Evolutionary conservation across 371 early-diverging fungal species (phyloP).

Genomic region (Mucor indicus): DNA sequence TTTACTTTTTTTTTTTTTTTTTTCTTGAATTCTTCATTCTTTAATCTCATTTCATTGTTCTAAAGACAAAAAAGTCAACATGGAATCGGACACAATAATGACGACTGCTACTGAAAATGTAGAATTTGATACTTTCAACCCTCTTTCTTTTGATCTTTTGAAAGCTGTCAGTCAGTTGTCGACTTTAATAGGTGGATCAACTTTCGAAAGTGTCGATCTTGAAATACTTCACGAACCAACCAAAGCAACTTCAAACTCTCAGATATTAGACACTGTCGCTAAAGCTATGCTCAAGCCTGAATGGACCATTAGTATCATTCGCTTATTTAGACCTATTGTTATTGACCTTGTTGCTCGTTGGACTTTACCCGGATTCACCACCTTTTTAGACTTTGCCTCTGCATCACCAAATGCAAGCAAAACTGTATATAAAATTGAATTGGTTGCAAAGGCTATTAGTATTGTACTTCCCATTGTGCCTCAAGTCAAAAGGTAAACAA

Average conservation of each 20-base stretch:
- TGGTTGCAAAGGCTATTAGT: constrained; percentile 63
- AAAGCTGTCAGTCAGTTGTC: constrained; percentile 25
- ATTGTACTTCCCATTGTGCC: constrained; percentile 68
- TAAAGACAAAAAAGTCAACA: too few species aligned
- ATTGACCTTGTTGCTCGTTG: constrained; percentile 82
- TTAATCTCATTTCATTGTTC: too few species aligned
- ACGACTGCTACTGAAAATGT: neutral
- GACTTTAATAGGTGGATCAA: constrained; percentile 7
- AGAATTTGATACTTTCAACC: constrained; percentile 24
- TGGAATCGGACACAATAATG: constrained; percentile 12
- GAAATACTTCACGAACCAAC: constrained; percentile 5
- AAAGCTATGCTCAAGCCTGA: constrained; percentile 32
- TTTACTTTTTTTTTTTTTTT: too few species aligned
- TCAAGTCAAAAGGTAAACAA: constrained; percentile 62
- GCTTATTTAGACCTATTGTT: constrained; percentile 71
- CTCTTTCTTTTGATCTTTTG: constrained; percentile 32
- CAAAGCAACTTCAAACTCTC: constrained; percentile 5
- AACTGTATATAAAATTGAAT: constrained; percentile 47
- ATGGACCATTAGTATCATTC: constrained; percentile 44
- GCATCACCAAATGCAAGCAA: constrained; percentile 18
- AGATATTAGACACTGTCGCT: constrained; percentile 35
- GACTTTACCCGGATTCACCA: constrained; percentile 51
- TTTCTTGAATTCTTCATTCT: too few species aligned
- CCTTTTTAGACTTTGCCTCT: constrained; percentile 36
- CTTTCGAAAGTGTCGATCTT: constrained; percentile 15